Conservation (phyloP, 306 rosid genomes). For the Nissolia schottii region DNA sequence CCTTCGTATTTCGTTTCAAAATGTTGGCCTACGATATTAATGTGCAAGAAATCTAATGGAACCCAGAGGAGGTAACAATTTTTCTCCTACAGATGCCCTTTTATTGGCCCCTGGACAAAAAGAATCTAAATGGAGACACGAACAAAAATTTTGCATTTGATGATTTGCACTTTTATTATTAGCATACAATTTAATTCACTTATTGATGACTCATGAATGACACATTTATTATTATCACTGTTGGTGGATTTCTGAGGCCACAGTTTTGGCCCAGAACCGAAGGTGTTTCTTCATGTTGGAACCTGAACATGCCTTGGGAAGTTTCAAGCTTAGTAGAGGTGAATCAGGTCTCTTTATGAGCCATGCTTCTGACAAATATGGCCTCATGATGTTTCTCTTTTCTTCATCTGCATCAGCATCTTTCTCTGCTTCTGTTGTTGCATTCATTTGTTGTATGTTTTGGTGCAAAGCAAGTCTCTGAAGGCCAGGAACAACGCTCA, state of each 20-base stretch:
- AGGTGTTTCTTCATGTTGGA: constrained; percentile 73
- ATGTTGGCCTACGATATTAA: too few relatives aligned
- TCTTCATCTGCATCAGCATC: constrained; percentile 23
- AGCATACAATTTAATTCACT: not conserved
- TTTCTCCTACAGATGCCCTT: not conserved
- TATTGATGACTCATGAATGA: not conserved
- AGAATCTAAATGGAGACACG: not conserved
- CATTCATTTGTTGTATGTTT: not conserved
- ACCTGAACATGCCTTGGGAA: constrained; percentile 50
- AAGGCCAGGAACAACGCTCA: constrained; percentile 70
- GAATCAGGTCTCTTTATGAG: constrained; percentile 63
- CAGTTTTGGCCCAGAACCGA: constrained; percentile 65
- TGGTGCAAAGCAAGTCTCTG: constrained; percentile 41
- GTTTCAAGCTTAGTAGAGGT: constrained; percentile 48
- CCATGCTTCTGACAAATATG: constrained; percentile 91
- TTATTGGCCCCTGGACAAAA: not conserved
- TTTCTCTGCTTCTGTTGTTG: not conserved
- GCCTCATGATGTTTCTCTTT: constrained; percentile 42
- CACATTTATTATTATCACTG: not conserved
- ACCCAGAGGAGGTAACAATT: too few relatives aligned
- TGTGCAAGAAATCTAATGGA: too few relatives aligned
- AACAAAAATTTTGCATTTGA: not conserved
- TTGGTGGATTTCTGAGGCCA: constrained; percentile 69
- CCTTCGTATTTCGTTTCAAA: too few relatives aligned
- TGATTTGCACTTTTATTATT: constrained; percentile 1